Base-by-base conservation (phyloP, 805 yeast genomes). In the Ogataea pilisensis region DNA sequence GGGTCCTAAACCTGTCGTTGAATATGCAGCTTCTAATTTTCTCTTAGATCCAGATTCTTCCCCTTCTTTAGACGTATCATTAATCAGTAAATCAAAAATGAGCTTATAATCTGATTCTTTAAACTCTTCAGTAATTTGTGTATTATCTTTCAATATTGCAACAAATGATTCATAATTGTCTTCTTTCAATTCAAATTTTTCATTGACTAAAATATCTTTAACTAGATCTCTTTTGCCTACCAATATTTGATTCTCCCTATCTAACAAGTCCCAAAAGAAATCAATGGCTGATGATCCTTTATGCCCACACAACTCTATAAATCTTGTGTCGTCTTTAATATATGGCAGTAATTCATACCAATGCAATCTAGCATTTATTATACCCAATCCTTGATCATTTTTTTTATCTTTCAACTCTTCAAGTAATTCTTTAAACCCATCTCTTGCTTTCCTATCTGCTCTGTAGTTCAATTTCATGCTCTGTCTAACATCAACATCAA, bases 271-370 rank as follows among this genome's bases (percentile, higher is more conserved):
- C 76, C 86, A 75, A 57, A 83, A 88, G 31, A 85, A 61, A 47
- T 88, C 95, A 31, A 81, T 54, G 1, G 95, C 83, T 1, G 80
- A 72, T 0, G 96, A 87, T 0, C 96, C 95, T 34, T 75, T 69
- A 39, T 89, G 71, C 0, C 95, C 95, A 42, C 88, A 69, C 28
- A 88, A 47, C 18, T 72, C 76, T 13, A 75, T 52, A 54, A 83
- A 88, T 13, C 76, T 63, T 34, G 66, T 68, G 45, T 82, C 83
- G 25, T 75, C 72, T 43, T 76, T 76, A 1, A 87, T 51, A 5
- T 54, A 44, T 0, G 72, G 64, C 31, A 75, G 69, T 2, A 85
- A 53, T 19, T 81, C 82, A 35, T 60, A 63, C 81, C 95, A 88
- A 37, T 61, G 66, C 2, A 84, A 66, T 41, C 72, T 72, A 1